A percentile compares a stretch with the other conserved stretches of the same genome.
Conservation (phyloP, 768 basidiomycete genomes). For the Exsudoporus frostii region DNA sequence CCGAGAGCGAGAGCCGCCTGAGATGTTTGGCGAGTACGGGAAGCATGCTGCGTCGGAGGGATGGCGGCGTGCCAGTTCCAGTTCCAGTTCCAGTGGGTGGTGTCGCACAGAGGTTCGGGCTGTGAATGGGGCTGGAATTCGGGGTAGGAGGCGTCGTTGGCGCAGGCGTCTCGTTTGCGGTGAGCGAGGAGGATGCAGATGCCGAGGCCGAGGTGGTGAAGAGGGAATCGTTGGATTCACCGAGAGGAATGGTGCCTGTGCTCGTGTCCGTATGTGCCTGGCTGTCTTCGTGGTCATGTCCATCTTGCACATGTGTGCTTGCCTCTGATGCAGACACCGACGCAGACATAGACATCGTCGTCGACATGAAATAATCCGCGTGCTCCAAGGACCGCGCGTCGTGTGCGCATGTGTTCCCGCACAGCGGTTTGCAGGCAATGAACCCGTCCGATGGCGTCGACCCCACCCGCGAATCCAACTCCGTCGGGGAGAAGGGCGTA, state of each 20-base stretch:
- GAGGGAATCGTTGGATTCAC: conserved; percentile 29
- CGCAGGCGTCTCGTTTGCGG: conserved; percentile 17
- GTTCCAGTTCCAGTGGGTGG: not conserved
- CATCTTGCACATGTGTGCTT: not conserved
- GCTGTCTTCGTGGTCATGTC: not conserved
- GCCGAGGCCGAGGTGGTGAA: conserved; percentile 23
- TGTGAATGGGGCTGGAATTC: not conserved
- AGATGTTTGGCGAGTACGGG: conserved; percentile 28
- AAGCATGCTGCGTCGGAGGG: conserved; percentile 28
- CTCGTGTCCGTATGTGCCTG: not conserved
- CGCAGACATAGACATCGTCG: conserved; percentile 7
- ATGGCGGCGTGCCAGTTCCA: not conserved
- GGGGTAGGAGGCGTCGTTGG: conserved; percentile 30
- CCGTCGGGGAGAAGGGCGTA: conserved; percentile 6
- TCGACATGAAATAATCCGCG: conserved; percentile 12
- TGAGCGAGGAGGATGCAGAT: conserved; percentile 19
- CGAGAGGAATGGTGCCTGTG: conserved; percentile 10
- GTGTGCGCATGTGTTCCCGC: not conserved
- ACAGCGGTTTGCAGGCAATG: not conserved
- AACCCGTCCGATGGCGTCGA: conserved; percentile 12
- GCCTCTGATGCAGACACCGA: conserved; percentile 12
- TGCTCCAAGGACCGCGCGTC: conserved; percentile 27
- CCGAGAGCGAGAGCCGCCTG: conserved; percentile 20
- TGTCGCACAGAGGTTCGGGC: not conserved
- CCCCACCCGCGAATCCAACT: conserved; percentile 3